These are phyloP conservation scores for Solanum stenotomum DNA, from an alignment of 257 asterid genomes.

Conservation along the genomic window DNA sequence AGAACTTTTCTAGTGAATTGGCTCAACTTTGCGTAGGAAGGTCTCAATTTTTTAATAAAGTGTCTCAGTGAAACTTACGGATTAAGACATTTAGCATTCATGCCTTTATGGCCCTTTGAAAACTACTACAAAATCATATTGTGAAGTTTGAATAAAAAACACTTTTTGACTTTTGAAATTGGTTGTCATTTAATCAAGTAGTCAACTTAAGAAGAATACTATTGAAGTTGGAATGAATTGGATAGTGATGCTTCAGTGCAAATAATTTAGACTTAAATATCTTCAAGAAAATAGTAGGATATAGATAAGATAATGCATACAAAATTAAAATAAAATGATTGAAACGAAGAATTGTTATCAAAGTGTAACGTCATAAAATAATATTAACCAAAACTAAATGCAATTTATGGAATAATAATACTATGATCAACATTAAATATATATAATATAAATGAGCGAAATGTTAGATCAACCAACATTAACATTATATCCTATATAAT, in stretches of 20 bases:
- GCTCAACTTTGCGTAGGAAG: neutral
- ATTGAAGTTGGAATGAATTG: neutral
- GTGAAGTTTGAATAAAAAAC: neutral
- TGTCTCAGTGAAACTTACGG: neutral
- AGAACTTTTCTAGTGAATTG: neutral
- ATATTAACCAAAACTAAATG: neutral
- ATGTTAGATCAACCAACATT: neutral
- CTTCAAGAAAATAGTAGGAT: neutral
- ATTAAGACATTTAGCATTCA: neutral
- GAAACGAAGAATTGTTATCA: neutral
- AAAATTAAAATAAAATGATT: neutral
- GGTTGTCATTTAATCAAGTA: neutral
- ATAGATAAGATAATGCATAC: neutral
- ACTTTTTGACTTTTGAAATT: neutral
- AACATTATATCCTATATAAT: neutral
- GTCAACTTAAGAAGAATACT: neutral
- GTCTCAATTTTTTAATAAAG: neutral
- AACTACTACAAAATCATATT: slow-evolving; percentile 12
- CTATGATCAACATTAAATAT: no score
- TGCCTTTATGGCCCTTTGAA: slow-evolving; percentile 7
- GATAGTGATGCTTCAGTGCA: neutral
- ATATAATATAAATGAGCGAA: neutral
- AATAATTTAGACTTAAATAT: neutral
- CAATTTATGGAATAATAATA: neutral
- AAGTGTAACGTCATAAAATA: neutral